Evolutionary conservation across 192 early-diverging fungal species (phyloP), one percentile per base, ranked within the genome.

Genomic region (Paraglomus brasilianum): DNA sequence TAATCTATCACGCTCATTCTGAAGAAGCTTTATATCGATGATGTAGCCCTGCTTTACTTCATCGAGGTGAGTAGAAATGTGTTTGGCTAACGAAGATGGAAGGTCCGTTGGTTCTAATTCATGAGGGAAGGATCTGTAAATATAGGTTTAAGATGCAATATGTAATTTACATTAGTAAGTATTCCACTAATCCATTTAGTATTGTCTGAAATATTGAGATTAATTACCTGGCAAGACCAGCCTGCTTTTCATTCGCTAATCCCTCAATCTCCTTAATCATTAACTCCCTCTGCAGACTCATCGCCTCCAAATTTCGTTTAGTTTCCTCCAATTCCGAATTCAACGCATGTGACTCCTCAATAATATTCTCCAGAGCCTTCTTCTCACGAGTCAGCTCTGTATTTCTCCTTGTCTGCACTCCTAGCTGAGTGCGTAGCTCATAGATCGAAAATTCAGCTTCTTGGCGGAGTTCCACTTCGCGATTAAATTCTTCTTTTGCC

Each of bases 401-500:
- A 11, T 51, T 22, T 48, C 36, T 10, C 15, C 46, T 36, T 43
- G 22, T 1, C 40, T 68, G 66, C 39, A 69, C 65, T 4, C 53
- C 59, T 9, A 81, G 38, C 49, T 78, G 74, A 43, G 69, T 58
- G 11, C 70, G 64, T 39, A 79, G 62, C 52, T 74, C 66, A 2
- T 58, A 15, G 21, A 73, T 68, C 15, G 66, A 60, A 7, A 41
- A 39, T 52, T 79, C 77, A 15, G 61, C 41, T 21, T 74, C 40
- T 43, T 74, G 61, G 2, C 72, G 53, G 13, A 59, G n/a, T 15
- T 53, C n/a, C 11, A 74, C 71, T 67, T 79, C 77, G 13, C 72
- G 75, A 48, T 70, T 41, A 67, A 72, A 75, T 17, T 84, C 81
- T 72, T 80, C 80, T 42, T 85, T 70, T n/a, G n/a, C n/a, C n/a